Evolutionary conservation across 2,329 filamentous ascomycete genomes (phyloP), one percentile per base, ranked within the genome.

Genomic region (Apiospora rasikravindrae): DNA sequence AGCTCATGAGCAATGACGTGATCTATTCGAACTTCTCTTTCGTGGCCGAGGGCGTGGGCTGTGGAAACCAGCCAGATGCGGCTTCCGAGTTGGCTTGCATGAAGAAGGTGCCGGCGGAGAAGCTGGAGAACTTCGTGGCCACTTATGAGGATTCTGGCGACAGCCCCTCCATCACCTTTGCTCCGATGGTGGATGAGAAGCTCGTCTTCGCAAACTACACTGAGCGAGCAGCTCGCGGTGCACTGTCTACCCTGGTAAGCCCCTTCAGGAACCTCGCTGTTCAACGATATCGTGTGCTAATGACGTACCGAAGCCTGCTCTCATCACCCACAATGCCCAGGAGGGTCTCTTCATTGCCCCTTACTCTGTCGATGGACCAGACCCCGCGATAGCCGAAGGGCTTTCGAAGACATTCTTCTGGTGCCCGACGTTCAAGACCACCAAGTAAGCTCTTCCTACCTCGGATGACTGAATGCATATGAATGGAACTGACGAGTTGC

Each of bases 71-170:
- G 4, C 47, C 70, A 16, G 74, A 77, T 47, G 73, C 75, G 7
- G 29, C 67, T 4, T 79, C 77, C 24, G 81, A 83, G 73, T 75
- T 83, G 19, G 77, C 78, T 40, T 83, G 81, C 74, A 83, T 83
- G 81, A 78, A 78, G 26, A 75, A 76, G 66, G 78, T 82, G 29
- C 78, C 80, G 19, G 75, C 77, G 49, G 45, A 70, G 2, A 76
- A 77, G 67, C 77, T 83, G 29, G 71, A 75, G 29, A 81, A 83
- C 71, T 81, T 81, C 69, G 71, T 82, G 45, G 72, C 72, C 33
- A 67, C 73, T 64, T 74, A 71, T 33, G 80, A 81, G 8, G 73
- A 77, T 37, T 81, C 81, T 71, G 69, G 67, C n/a, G 80, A 73
- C 44, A 69, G 51, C 19, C 79, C 80, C 1, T 2, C 47, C 5